phyloP scores from a whole-genome alignment of 306 rosid genomes.

The Echinosophora koreensis region DNA sequence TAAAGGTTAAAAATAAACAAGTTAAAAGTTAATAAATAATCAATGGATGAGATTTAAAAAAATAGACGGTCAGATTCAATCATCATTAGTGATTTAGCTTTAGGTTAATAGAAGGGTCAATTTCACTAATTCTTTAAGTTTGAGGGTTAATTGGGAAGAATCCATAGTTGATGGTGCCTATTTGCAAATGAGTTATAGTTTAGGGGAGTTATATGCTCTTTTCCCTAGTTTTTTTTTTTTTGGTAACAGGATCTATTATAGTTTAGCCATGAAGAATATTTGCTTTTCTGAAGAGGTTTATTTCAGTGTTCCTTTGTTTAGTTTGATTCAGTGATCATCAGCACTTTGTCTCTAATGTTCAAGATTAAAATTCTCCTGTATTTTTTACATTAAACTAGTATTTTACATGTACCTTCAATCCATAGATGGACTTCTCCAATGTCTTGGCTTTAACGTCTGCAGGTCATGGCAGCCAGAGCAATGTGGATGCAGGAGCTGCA shows the following conservation, averaged over 20 bases:
- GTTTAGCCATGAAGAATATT: conserved; percentile 8
- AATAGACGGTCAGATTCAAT: no score
- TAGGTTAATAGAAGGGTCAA: no score
- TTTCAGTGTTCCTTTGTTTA: not conserved
- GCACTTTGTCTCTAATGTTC: conserved; percentile 9
- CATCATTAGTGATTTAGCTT: no score
- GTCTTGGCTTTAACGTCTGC: conserved; percentile 45
- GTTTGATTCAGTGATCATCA: conserved; percentile 33
- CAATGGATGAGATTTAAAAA: no score
- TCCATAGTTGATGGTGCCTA: no score
- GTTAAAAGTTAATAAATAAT: no score
- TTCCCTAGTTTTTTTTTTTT: no score
- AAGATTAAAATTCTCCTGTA: not conserved
- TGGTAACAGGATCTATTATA: conserved; percentile 2
- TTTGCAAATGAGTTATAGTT: no score
- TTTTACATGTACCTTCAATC: not conserved
- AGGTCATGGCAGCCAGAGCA: conserved; percentile 89
- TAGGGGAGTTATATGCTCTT: no score
- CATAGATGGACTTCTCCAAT: conserved; percentile 31
- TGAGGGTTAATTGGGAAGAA: no score
- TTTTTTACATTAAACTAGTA: conserved; percentile 23
- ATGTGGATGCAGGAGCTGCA: conserved; percentile 98
- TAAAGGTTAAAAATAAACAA: no score
- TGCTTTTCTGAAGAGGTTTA: conserved; percentile 11
- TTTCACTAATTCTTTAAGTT: no score